Base-by-base conservation (phyloP, 2,329 filamentous ascomycete genomes). In the Cercospora beticola region DNA sequence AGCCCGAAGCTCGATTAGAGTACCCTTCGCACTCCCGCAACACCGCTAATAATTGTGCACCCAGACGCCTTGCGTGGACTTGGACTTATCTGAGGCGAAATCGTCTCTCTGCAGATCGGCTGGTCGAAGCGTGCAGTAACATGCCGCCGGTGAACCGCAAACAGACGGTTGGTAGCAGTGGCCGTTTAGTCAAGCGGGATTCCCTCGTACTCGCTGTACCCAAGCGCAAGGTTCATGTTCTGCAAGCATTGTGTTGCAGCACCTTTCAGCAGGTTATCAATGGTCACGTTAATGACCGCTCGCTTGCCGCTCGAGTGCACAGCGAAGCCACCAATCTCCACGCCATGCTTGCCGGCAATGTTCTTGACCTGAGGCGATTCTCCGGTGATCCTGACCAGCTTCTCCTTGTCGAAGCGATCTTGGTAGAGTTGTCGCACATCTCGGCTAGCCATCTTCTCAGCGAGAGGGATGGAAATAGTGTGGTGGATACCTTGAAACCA, bases 401-500 rank as follows among this genome's bases (percentile, higher is more conserved):
- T 94, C 86, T 98, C 95, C 62, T 94, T 94, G 5, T 94, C 94
- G 77, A 97, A 99, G 26, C 94, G 88, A 76, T 98, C 94, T 82
- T 98, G 94, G 85, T 97, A 99, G 68, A 98, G 84, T 77, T 97
- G 92, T 70, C 95, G 89, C 74, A 99, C 93, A 78, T 98, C 94
- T 63, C 95, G 90, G 52, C 92, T 94, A 2, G 89, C 92, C 92
- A 98, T 96, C 70, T 88, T 86, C 81, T 94, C 87, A 77, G 90
- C 90, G 8, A 99, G 85, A 12, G 94, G 94, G 61, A 98, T 92
- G 77, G 89, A 93, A 80, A 98, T 94, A 46, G 93, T 94, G 81
- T 94, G 92, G 78, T 92, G 89, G 74, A 98, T 98, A 72, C 94
- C 94, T 78, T 96, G 91, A 87, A 98, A 98, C 94, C 93, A 98